phyloP scores from a whole-genome alignment of 2,329 filamentous ascomycete genomes.

The Colletotrichum horii region DNA sequence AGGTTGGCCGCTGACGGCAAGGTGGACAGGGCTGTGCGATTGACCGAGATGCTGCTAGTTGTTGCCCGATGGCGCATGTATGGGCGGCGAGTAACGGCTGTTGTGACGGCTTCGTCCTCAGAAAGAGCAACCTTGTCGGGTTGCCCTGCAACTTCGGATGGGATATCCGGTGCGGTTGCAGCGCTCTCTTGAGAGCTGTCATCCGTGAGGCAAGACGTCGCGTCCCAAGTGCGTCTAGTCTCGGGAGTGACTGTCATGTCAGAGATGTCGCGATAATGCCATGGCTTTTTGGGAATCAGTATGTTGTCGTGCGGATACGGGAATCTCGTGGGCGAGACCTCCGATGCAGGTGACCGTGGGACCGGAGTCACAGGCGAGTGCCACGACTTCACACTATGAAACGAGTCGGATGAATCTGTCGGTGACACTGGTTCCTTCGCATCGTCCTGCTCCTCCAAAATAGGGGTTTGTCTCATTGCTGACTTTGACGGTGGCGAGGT shows the following conservation, averaged over 20 bases:
- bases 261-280: constrained; percentile 35
- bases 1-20: constrained; percentile 72
- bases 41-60: constrained; percentile 52
- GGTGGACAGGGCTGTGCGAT: constrained; percentile 66
- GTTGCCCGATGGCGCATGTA: constrained; percentile 60
- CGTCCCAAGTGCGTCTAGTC: constrained; percentile 32
- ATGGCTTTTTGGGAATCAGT: constrained; percentile 34
- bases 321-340: constrained; percentile 35
- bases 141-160: constrained; percentile 3
- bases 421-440: constrained; percentile 43
- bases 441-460: constrained; percentile 17
- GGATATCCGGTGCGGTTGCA: constrained; percentile 26
- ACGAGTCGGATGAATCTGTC: constrained; percentile 55
- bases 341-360: constrained; percentile 50
- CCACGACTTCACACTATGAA: constrained; percentile 60
- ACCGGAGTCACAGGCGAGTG: constrained; percentile 48
- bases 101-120: constrained; percentile 19
- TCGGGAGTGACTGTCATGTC: constrained; percentile 38
- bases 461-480: constrained; percentile 12
- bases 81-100: constrained; percentile 38
- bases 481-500: constrained; percentile 44
- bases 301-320: constrained; percentile 47
- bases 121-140: constrained; percentile 1
- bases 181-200: constrained; percentile 31
- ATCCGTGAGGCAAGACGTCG: constrained; percentile 29